phyloP scores from a whole-genome alignment of 345 rosid species.

The Fremontodendron californicum region DNA sequence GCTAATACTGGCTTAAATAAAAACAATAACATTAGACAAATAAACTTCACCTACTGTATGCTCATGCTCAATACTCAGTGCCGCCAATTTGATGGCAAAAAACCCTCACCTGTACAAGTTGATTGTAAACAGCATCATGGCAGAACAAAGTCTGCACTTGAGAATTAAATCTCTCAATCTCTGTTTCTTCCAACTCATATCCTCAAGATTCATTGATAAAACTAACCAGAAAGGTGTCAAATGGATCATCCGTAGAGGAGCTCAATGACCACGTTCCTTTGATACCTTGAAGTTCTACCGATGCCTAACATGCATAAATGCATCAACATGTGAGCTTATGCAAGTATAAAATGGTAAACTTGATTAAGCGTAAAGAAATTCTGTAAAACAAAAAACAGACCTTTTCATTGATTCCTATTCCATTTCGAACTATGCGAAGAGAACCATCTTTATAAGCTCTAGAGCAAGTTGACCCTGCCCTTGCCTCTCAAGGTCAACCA shows the following conservation, averaged over 20 bases:
- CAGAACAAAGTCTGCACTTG: conserved; percentile 91
- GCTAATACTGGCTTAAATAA: not conserved
- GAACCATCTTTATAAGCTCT: conserved; percentile 99
- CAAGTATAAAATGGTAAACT: conserved; percentile 10
- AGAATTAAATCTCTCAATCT: conserved; percentile 86
- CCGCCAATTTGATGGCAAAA: not conserved
- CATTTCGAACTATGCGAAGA: conserved; percentile 90
- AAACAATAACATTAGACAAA: not conserved
- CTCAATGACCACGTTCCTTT: conserved; percentile 98
- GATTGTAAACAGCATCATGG: conserved; percentile 87
- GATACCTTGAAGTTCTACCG: conserved; percentile 96
- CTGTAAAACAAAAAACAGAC: conserved; percentile 29
- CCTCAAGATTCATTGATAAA: conserved; percentile 94
- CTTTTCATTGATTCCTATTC: conserved; percentile 98
- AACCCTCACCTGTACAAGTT: conserved; percentile 76
- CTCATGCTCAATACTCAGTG: not conserved
- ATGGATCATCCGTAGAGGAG: conserved; percentile 81
- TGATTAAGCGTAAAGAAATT: not conserved
- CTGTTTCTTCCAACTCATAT: conserved; percentile 95
- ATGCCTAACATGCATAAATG: conserved; percentile 51
- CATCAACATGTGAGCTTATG: conserved; percentile 17
- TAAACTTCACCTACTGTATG: not conserved
- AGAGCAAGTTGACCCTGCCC: conserved; percentile 98
- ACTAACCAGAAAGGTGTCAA: conserved; percentile 89
- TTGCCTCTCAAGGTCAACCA: conserved; percentile 96